phyloP scores from a whole-genome alignment of 306 rosid species.

The Psophocarpus tetragonolobus region DNA sequence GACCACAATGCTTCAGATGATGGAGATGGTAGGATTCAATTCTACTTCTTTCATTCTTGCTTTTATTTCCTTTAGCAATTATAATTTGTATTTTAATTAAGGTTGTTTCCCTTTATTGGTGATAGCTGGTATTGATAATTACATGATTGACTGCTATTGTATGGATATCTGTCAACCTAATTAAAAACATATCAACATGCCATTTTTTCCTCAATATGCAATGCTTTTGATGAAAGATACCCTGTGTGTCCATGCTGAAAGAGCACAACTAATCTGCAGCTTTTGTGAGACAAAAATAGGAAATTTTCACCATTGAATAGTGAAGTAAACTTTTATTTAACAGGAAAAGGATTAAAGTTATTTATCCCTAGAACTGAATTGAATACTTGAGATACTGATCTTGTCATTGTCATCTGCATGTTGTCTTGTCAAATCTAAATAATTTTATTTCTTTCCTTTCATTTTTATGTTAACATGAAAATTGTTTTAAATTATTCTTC shows the following conservation, averaged over 20 bases:
- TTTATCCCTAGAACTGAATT: neutral
- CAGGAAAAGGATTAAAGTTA: neutral
- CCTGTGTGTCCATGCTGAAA: constrained; percentile 9
- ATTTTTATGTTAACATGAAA: neutral
- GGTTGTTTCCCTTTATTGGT: constrained; percentile 19
- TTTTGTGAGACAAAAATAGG: neutral
- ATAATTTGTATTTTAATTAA: neutral
- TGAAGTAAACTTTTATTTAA: neutral
- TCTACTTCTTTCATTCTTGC: constrained; percentile 8
- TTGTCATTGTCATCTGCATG: neutral
- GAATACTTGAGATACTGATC: neutral
- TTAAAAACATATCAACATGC: no score
- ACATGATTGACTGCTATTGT: neutral
- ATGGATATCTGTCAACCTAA: neutral
- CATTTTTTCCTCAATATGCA: constrained; percentile 15
- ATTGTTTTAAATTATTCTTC: neutral
- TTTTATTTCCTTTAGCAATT: neutral
- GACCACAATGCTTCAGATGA: constrained; percentile 51
- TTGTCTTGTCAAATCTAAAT: neutral
- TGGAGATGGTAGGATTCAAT: constrained; percentile 53
- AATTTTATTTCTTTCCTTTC: neutral
- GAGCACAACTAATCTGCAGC: neutral
- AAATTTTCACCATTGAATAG: neutral
- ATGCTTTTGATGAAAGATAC: constrained; percentile 18
- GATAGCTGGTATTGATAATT: constrained; percentile 1